These are phyloP conservation scores for Nitzschia sp. DNA, from an alignment of 108 stramenopile genomes.

Conservation along the genomic window DNA sequence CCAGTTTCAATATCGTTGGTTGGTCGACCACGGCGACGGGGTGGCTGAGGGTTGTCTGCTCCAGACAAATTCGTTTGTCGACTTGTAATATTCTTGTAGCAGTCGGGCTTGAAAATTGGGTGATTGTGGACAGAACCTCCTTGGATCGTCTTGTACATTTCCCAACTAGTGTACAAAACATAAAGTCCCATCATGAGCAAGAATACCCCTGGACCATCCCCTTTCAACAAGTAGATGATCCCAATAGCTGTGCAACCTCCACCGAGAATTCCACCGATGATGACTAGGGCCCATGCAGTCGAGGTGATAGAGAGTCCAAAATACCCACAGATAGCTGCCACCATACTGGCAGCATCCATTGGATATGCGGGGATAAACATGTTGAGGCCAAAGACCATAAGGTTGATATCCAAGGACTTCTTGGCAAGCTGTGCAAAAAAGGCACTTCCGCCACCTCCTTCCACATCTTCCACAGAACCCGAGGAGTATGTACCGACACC, in stretches of 20 bases:
- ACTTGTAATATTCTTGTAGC: background rate
- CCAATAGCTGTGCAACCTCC: conserved; percentile 1
- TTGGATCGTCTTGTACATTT: conserved; percentile 6
- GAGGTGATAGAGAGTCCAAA: conserved; percentile 13
- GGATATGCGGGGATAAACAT: conserved; percentile 24
- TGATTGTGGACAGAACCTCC: conserved; percentile 2
- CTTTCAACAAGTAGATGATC: conserved; percentile 8
- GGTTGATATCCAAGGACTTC: conserved; percentile 15
- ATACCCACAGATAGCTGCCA: conserved; percentile 14
- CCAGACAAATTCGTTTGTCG: conserved; percentile 14
- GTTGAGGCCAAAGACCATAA: conserved; percentile 23
- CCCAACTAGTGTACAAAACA: conserved; percentile 16
- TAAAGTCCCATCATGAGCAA: conserved; percentile 18
- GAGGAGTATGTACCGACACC: conserved; percentile 7
- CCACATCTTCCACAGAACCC: conserved; percentile 2
- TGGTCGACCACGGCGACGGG: background rate
- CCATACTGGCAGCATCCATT: conserved; percentile 26
- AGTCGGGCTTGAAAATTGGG: conserved; percentile 18
- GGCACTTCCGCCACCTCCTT: conserved; percentile 10
- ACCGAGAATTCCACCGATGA: conserved; percentile 15
- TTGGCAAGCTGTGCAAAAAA: conserved; percentile 26
- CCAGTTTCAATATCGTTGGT: conserved; percentile 1
- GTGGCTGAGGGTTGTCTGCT: background rate
- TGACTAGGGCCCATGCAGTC: conserved; percentile 9
- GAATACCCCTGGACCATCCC: conserved; percentile 13